Evolutionary conservation across 208 protist species (phyloP).

Genomic region (Acanthamoeba sp.): DNA sequence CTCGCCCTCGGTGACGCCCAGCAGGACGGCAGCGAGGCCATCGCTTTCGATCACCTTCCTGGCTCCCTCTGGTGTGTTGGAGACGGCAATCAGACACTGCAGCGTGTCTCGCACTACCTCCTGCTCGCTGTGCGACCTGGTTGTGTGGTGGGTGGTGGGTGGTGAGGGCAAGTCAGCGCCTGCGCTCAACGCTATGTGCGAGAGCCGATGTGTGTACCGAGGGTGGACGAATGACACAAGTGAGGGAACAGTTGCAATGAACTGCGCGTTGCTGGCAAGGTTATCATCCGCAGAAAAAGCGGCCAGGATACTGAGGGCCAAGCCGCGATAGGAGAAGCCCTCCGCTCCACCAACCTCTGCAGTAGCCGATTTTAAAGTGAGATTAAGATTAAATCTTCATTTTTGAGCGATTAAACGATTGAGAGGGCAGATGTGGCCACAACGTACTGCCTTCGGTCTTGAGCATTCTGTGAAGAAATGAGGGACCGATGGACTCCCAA

Average conservation of each 20-base stretch:
- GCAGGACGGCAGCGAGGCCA: not conserved
- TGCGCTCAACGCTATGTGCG: not conserved
- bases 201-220: not conserved
- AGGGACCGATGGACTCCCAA: constrained; percentile 48
- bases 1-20: constrained; percentile 25
- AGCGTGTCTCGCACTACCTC: constrained; percentile 50
- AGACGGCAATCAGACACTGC: not conserved
- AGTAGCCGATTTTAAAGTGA: not conserved
- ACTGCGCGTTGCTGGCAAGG: constrained; percentile 52
- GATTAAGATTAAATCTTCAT: not conserved
- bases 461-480: constrained; percentile 67
- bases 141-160: not conserved
- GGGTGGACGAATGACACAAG: not conserved
- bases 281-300: constrained; percentile 52
- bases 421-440: not conserved
- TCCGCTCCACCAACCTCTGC: constrained; percentile 49
- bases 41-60: constrained; percentile 5
- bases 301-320: constrained; percentile 69
- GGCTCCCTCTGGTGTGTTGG: not conserved
- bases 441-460: constrained; percentile 66
- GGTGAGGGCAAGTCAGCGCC: not conserved
- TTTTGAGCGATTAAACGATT: not conserved
- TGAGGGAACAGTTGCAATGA: constrained; percentile 17
- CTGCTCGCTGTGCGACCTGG: not conserved
- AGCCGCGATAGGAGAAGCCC: constrained; percentile 54